Evolutionary conservation across 2,329 filamentous ascomycete species (phyloP).

Genomic region (Trichophyton schoenleinii): DNA sequence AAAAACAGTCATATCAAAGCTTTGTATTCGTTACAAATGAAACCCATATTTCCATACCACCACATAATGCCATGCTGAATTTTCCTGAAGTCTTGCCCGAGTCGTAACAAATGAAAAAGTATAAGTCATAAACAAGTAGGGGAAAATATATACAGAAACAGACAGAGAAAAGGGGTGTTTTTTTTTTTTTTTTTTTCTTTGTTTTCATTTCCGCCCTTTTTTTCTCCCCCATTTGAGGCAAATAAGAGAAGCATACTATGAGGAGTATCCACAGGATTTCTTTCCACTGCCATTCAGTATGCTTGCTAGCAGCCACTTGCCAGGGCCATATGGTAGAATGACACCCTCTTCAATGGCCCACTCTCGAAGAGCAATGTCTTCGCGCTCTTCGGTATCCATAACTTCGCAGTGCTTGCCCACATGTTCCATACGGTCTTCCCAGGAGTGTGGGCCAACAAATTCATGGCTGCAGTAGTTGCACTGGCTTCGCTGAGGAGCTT

Average conservation of each 20-base stretch:
- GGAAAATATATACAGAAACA: background rate
- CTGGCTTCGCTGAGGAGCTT: conserved; percentile 50
- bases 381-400: conserved; percentile 21
- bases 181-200: background rate
- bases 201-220: background rate
- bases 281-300: conserved; percentile 3
- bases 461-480: conserved; percentile 45
- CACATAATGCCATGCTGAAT: conserved; percentile 2
- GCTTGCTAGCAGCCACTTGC: conserved; percentile 13
- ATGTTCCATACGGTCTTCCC: conserved; percentile 81
- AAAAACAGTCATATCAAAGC: background rate
- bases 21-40: conserved; percentile 1
- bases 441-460: conserved; percentile 54
- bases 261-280: conserved; percentile 2
- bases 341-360: conserved; percentile 31
- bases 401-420: conserved; percentile 70
- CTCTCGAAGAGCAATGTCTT: conserved; percentile 31
- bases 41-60: background rate
- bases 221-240: background rate
- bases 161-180: background rate
- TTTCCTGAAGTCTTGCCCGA: conserved; percentile 2
- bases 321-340: conserved; percentile 14
- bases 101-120: background rate
- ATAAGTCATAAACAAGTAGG: background rate
- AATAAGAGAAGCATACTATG: background rate